phyloP scores from a whole-genome alignment of 2,329 filamentous ascomycete species.

The Fusarium camptoceras region DNA sequence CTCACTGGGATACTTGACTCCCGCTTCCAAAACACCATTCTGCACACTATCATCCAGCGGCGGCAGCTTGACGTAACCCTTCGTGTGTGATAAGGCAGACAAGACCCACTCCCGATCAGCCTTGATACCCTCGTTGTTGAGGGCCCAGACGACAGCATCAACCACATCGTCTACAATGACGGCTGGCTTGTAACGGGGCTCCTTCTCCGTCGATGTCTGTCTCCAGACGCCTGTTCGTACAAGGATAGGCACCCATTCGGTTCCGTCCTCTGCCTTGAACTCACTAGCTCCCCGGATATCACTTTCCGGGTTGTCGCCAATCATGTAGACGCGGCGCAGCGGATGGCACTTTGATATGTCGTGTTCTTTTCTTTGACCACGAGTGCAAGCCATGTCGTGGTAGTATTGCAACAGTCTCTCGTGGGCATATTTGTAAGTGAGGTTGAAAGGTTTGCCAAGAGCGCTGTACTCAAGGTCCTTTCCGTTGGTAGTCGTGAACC shows the following conservation, averaged over 20 bases:
- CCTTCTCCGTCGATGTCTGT: constrained; percentile 53
- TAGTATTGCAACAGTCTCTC: constrained; percentile 73
- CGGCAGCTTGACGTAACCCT: constrained; percentile 45
- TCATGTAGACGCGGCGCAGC: constrained; percentile 89
- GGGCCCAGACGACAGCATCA: constrained; percentile 81
- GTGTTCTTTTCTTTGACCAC: constrained; percentile 23
- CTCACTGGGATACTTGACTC: constrained; percentile 39
- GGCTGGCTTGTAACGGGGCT: constrained; percentile 71
- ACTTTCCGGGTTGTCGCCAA: constrained; percentile 89
- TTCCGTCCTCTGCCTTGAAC: constrained; percentile 73
- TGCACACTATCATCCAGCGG: constrained; percentile 27
- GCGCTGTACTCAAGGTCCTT: constrained; percentile 70
- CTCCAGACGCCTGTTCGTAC: constrained; percentile 84
- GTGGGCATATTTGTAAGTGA: constrained; percentile 83
- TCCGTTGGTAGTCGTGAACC: constrained; percentile 76
- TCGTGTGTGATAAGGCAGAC: constrained; percentile 45
- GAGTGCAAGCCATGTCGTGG: constrained; percentile 43
- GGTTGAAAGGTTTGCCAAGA: constrained; percentile 84
- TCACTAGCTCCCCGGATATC: constrained; percentile 90
- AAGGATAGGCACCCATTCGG: constrained; percentile 81
- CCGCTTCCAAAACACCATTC: background rate
- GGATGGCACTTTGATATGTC: constrained; percentile 54
- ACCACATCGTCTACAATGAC: constrained; percentile 79
- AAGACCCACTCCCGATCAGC: constrained; percentile 50
- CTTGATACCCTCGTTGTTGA: constrained; percentile 66